These are phyloP conservation scores for Daldinia childiae DNA, from an alignment of 495 filamentous ascomycete species.

Conservation along the genomic window DNA sequence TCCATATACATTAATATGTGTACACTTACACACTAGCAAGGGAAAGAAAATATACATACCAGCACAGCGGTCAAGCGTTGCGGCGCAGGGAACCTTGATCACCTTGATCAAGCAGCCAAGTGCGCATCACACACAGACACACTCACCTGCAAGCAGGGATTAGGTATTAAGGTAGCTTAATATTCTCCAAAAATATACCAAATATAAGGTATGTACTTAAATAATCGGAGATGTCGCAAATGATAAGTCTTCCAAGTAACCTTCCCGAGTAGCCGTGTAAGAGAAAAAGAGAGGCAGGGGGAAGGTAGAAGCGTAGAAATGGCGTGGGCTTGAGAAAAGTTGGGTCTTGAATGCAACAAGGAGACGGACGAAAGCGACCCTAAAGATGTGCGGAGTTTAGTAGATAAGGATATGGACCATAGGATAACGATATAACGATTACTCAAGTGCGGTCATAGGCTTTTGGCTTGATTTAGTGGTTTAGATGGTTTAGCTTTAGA, in stretches of 20 bases:
- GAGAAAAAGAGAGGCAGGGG: neutral
- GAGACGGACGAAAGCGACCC: conserved; percentile 22
- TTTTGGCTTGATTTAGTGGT: no score
- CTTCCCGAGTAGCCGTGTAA: neutral
- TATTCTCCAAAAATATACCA: conserved; percentile 8
- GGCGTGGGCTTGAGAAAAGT: neutral
- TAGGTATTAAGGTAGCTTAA: no score
- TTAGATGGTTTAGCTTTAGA: neutral
- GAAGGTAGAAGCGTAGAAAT: neutral
- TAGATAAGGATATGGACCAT: neutral
- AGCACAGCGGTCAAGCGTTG: conserved; percentile 41
- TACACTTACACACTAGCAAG: conserved; percentile 16
- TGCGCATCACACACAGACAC: conserved; percentile 8
- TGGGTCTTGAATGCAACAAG: conserved; percentile 15
- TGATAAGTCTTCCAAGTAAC: neutral
- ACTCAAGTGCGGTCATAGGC: no score
- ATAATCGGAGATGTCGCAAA: conserved; percentile 1
- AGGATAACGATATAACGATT: no score
- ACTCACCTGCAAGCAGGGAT: conserved; percentile 29
- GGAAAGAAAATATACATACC: conserved; percentile 20
- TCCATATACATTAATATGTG: neutral
- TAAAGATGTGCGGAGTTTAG: conserved; percentile 12
- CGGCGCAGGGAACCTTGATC: conserved; percentile 36
- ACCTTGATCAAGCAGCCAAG: conserved; percentile 19
- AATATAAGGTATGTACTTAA: neutral